Percentiles rank a stretch among this genome's conserved stretches.
Conservation (phyloP, 1,284 basidiomycete species). For the Puccinia coronata region DNA sequence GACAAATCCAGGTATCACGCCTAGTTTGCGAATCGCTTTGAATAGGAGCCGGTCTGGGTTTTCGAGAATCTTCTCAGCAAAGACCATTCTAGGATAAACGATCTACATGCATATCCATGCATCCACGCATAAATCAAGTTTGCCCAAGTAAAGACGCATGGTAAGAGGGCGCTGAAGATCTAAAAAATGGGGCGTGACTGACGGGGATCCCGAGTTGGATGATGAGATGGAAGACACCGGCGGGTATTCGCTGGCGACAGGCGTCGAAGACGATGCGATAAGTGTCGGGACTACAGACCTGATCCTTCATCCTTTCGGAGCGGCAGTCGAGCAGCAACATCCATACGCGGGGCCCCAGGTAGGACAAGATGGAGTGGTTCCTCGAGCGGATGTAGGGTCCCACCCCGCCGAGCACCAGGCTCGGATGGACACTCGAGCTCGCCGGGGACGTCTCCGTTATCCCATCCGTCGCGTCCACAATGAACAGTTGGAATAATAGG, state of each 20-base stretch:
- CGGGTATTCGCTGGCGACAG: conserved; percentile 51
- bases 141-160: background rate
- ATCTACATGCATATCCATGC: conserved; percentile 62
- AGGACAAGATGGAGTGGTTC: conserved; percentile 77
- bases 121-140: background rate
- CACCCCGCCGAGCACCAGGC: conserved; percentile 68
- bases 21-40: conserved; percentile 26
- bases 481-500: conserved; percentile 87
- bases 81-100: conserved; percentile 90
- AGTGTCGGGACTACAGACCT: conserved; percentile 72
- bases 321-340: conserved; percentile 77
- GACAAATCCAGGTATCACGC: conserved; percentile 46
- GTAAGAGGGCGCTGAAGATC: too few species aligned
- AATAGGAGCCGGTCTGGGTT: conserved; percentile 29
- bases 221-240: conserved; percentile 56
- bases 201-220: conserved; percentile 58
- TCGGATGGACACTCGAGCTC: conserved; percentile 50
- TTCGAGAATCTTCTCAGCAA: conserved; percentile 63
- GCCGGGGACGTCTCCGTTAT: conserved; percentile 64
- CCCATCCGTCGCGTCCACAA: conserved; percentile 69
- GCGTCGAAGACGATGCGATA: conserved; percentile 72
- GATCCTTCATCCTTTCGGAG: conserved; percentile 78
- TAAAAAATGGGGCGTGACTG: conserved; percentile 51
- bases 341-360: conserved; percentile 58
- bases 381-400: conserved; percentile 77